A percentile compares a stretch with the other conserved stretches of the same genome.
Evolutionary conservation across 2,329 filamentous ascomycete genomes (phyloP).

Genomic region (Colletotrichum neosansevieriae): DNA sequence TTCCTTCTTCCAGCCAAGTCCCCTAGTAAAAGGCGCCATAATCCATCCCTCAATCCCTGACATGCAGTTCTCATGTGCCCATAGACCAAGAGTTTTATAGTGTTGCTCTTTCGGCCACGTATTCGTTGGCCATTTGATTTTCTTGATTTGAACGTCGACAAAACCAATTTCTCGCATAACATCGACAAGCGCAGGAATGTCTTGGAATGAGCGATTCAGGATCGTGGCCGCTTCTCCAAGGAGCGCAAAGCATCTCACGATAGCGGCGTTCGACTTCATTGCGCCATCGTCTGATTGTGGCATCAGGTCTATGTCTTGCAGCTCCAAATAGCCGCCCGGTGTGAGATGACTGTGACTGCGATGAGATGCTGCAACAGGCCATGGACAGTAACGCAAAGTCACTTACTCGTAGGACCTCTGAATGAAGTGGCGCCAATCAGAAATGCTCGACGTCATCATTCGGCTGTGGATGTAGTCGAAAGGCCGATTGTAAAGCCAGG

Average conservation of each 20-base stretch:
- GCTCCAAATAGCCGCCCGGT: background rate
- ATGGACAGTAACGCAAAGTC: background rate
- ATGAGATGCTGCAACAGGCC: background rate
- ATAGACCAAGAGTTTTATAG: background rate
- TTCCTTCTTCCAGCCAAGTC: background rate
- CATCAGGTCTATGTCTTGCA: background rate
- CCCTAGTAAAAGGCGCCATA: background rate
- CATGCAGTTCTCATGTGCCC: background rate
- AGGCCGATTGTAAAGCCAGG: background rate
- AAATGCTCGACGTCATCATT: constrained; percentile 7
- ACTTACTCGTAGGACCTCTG: constrained; percentile 4
- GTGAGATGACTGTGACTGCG: background rate
- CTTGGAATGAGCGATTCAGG: background rate
- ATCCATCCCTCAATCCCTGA: background rate
- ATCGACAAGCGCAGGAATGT: background rate
- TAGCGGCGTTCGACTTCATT: background rate
- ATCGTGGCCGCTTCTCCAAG: background rate
- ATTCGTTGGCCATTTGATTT: background rate
- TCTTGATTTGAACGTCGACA: background rate
- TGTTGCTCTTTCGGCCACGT: background rate
- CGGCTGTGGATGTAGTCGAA: constrained; percentile 6
- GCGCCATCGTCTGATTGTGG: background rate
- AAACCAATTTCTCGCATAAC: background rate
- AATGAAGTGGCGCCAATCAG: background rate
- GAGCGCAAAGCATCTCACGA: background rate